Conservation (phyloP, 495 filamentous ascomycete genomes). For the Aspergillus panamensis region DNA sequence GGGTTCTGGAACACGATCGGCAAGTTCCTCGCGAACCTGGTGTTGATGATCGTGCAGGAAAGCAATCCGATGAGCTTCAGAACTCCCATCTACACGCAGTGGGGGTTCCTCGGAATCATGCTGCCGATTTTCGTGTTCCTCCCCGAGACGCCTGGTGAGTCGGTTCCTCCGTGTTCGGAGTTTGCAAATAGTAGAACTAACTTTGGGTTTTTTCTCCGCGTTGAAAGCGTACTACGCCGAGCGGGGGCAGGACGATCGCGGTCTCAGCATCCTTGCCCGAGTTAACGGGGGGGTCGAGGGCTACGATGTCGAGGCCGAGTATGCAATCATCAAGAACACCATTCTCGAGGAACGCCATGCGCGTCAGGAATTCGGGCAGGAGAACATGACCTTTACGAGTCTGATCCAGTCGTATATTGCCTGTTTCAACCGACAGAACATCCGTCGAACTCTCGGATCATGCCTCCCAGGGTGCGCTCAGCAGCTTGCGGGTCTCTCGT, state of each 20-base stretch:
- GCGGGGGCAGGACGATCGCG: not conserved
- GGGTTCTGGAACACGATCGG: slow-evolving; percentile 2
- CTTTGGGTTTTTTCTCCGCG: not conserved
- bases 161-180: not conserved
- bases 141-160: not conserved
- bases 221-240: not conserved
- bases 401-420: slow-evolving; percentile 1
- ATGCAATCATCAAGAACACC: slow-evolving; percentile 7
- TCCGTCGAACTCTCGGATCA: slow-evolving; percentile 1
- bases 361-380: not conserved
- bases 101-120: slow-evolving; percentile 1
- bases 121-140: not conserved
- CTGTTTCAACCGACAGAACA: slow-evolving; percentile 4
- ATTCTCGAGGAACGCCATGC: slow-evolving; percentile 3
- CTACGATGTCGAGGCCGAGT: slow-evolving; percentile 10
- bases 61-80: not conserved
- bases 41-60: not conserved
- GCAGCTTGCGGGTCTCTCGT: slow-evolving; percentile 2
- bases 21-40: not conserved
- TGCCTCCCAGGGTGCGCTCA: slow-evolving; percentile 2
- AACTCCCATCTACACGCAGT: not conserved
- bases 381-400: not conserved
- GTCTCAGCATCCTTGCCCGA: not conserved
- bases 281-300: not conserved
- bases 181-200: too few relatives aligned